Evolutionary conservation across 1,284 basidiomycete genomes (phyloP).

Genomic region (Irpex sp.): DNA sequence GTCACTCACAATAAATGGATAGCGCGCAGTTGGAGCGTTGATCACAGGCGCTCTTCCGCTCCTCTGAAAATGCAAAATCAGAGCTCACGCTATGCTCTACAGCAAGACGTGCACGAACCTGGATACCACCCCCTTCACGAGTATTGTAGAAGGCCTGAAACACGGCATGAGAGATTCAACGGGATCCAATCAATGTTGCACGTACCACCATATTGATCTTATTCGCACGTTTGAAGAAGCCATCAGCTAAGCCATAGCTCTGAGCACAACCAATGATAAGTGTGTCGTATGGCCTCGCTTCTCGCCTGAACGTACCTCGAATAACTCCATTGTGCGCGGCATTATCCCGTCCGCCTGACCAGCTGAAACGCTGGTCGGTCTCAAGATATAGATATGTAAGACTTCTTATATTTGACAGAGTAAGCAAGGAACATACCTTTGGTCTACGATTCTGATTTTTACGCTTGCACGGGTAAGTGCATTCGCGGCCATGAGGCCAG

Average conservation of each 20-base stretch:
- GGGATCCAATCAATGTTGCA: slow-evolving; percentile 10
- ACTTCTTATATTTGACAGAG: neutral
- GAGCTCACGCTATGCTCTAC: neutral
- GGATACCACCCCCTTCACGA: slow-evolving; percentile 61
- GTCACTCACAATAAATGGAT: slow-evolving; percentile 64
- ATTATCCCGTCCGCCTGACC: slow-evolving; percentile 87
- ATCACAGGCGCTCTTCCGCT: slow-evolving; percentile 48
- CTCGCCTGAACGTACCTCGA: slow-evolving; percentile 57
- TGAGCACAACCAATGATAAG: slow-evolving; percentile 29
- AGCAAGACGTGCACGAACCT: slow-evolving; percentile 47
- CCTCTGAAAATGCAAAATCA: neutral
- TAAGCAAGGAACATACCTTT: slow-evolving; percentile 51
- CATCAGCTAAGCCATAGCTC: slow-evolving; percentile 79
- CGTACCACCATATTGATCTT: slow-evolving; percentile 73
- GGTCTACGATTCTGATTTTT: slow-evolving; percentile 73
- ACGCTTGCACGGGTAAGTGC: slow-evolving; percentile 69
- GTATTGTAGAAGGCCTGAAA: slow-evolving; percentile 81
- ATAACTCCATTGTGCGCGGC: slow-evolving; percentile 80
- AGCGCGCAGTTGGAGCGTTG: slow-evolving; percentile 65
- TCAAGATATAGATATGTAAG: slow-evolving; percentile 29
- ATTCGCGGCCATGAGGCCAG: slow-evolving; percentile 71
- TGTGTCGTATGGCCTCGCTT: neutral
- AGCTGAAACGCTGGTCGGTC: slow-evolving; percentile 64
- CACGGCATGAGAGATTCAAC: neutral
- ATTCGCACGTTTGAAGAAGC: slow-evolving; percentile 68